Evolutionary conservation across 2,329 filamentous ascomycete species (phyloP), one percentile per base, ranked within the genome.

Genomic region (Aureobasidium leucospermi): DNA sequence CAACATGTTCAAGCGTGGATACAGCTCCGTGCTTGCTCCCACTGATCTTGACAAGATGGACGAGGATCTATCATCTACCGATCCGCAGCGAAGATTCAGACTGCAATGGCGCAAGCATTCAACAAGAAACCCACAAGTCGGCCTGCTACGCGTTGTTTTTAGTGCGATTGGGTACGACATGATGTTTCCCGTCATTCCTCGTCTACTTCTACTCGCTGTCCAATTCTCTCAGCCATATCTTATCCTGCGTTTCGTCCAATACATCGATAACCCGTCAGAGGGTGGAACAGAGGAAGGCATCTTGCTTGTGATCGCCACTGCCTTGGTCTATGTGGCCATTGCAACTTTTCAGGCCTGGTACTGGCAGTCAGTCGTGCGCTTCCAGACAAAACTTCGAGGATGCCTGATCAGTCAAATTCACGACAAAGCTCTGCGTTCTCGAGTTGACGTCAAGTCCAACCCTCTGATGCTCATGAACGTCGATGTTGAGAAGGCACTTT

Each of bases 401-500:
- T 65, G 65, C 38, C 55, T 69, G 5, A 66, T 69, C n/a, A 61
- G 66, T 7, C 46, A 61, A 11, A 64, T 69, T 10, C 67, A 69
- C 41, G 64, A 68, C 13, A 63, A 65, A 34, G 64, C 67, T 3
- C 48, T 69, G 5, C 58, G 63, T 7, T 63, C 63, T 15, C 29
- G 61, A 38, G 63, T 67, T 1, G 63, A 57, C 15, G n/a, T 36
- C 19, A 46, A 61, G 15, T 61, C 51, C 39, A 64, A 64, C 5
- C 66, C 68, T 8, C 64, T 67, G 6, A 67, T 68, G 19, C 63
- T 69, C 3, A 69, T 69, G 68, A 69, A 67, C 28, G 67, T 68
- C 4, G 68, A 69, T 53, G 67, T 69, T 13, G 68, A 70, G 45
- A 69, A 67, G 43, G 42, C 67, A n/a, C 43, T 68, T 3, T 49